Base-by-base conservation (phyloP, 129 eudicot genomes). In the Artemisia annua region DNA sequence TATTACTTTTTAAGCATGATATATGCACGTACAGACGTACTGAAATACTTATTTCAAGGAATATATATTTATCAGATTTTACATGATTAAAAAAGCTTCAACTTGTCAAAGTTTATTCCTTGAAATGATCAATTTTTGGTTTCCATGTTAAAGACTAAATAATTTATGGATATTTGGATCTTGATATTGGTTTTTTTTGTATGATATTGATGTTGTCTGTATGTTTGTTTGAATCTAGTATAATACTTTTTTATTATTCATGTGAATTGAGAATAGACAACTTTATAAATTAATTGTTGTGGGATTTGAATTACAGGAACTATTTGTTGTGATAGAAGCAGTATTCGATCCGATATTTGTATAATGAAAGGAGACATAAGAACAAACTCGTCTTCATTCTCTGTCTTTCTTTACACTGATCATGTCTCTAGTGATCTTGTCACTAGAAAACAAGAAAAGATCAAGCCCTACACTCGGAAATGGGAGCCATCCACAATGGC, bases 301-400 rank as follows among this genome's bases (percentile, higher is more conserved):
- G 69, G 20, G 19, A 11, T 50, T 43, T 32, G 51, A 11, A 64
- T 32, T 89, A 39, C 88, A 94, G 98, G 97, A 60, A 90, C 96
- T 14, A 81, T 94, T 4, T 94, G 98, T 78, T 94, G 98, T 69
- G 98, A 94, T 20, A 83, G 98, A 80, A 88, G 81, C 46, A 88
- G 93, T 60, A 54, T 82, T 44, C 78, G 98, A 11, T 78, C 98
- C 0, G 98, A 94, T 70, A 30, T 87, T 48, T 94, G 98, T 52
- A 59, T 82, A 63, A 83, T 94, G 97, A 94, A 83, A 82, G 98
- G 98, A 53, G 97, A 94, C 78, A 87, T 94, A n/a, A 86, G 98
- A 83, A 90, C 97, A 67, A 78, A 69, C 16, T 79, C 98, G 32
- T 26, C 82, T 32, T 84, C 97, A 59, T 90, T 88, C 50, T 86